A percentile compares a stretch with the other conserved stretches of the same genome.
These are phyloP conservation scores for Trichoderma pleuroti DNA, from an alignment of 2,329 filamentous ascomycete genomes.

Conservation along the genomic window DNA sequence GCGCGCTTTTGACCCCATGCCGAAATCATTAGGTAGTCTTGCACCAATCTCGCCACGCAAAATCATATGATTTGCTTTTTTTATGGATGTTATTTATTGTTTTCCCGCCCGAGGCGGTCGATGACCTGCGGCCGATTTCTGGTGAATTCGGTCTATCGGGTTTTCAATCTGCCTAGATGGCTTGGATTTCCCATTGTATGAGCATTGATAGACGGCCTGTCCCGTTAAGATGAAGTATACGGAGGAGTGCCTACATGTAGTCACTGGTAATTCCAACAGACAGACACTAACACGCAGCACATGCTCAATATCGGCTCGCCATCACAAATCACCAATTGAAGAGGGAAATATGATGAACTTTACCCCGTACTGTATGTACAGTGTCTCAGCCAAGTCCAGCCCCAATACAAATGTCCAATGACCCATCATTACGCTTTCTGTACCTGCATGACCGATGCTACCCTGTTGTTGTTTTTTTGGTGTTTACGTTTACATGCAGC, in stretches of 20 bases:
- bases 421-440: neutral
- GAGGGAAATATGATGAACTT: neutral
- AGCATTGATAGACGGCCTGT: neutral
- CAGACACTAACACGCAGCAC: neutral
- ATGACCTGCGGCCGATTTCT: neutral
- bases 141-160: neutral
- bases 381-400: too few species aligned
- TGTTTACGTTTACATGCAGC: neutral
- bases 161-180: neutral
- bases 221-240: neutral
- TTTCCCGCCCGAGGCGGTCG: neutral
- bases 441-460: constrained; percentile 1
- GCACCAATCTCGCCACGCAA: constrained; percentile 1
- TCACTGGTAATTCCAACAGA: too few species aligned
- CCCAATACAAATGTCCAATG: too few species aligned
- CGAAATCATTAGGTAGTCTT: neutral
- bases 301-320: neutral
- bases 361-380: too few species aligned
- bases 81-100: neutral
- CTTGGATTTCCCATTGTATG: neutral
- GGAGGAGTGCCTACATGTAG: too few species aligned
- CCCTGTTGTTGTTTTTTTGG: neutral
- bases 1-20: constrained; percentile 3
- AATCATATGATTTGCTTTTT: neutral
- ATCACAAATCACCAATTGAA: neutral